Evolutionary conservation across 1,284 basidiomycete genomes (phyloP).

Genomic region (Phaffia rhodozyma): DNA sequence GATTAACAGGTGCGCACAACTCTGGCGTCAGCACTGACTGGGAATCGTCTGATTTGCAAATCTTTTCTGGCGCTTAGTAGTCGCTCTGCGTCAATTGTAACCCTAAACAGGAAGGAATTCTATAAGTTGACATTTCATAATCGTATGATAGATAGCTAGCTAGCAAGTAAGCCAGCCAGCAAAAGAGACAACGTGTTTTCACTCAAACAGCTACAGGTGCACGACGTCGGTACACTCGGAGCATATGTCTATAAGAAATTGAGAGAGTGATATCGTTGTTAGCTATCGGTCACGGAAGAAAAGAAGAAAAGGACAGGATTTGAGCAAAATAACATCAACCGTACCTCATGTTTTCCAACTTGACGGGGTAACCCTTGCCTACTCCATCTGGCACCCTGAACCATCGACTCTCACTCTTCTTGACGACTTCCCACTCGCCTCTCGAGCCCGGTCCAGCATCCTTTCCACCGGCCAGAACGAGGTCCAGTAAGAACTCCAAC

Average conservation of each 20-base stretch:
- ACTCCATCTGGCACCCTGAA: slow-evolving; percentile 31
- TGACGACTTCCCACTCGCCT: slow-evolving; percentile 29
- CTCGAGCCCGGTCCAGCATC: slow-evolving; percentile 8
- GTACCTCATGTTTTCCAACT: slow-evolving; percentile 37
- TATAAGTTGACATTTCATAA: too few species aligned
- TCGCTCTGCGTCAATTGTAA: too few species aligned
- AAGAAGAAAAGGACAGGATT: neutral
- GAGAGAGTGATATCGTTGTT: too few species aligned
- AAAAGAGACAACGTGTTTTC: too few species aligned
- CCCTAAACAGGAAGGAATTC: too few species aligned
- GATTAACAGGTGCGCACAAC: too few species aligned
- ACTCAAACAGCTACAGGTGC: too few species aligned
- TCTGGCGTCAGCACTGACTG: too few species aligned
- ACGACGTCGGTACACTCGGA: slow-evolving; percentile 1
- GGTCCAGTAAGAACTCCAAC: slow-evolving; percentile 29
- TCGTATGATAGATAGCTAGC: too few species aligned
- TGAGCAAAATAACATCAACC: neutral
- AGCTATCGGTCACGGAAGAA: neutral
- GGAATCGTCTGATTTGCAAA: too few species aligned
- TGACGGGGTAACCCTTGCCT: slow-evolving; percentile 31
- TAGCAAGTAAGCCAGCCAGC: too few species aligned
- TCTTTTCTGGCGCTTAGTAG: too few species aligned
- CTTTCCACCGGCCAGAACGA: slow-evolving; percentile 19
- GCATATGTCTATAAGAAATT: neutral
- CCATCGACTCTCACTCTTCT: slow-evolving; percentile 32